Conservation (phyloP, 108 stramenopile genomes). For the Cyclotella kingstonii region DNA sequence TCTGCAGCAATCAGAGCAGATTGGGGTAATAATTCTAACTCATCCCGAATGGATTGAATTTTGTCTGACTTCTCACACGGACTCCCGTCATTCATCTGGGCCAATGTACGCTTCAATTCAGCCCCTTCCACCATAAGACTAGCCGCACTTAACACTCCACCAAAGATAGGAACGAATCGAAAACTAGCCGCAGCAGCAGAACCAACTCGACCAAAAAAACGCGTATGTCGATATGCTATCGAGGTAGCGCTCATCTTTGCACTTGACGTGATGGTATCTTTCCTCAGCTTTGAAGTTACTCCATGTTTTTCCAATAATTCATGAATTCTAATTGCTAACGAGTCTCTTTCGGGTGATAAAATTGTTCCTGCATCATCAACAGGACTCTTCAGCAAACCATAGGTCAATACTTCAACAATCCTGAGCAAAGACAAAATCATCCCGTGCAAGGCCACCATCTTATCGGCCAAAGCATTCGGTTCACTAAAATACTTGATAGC, state of each 20-base stretch:
- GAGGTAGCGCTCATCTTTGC: conserved; percentile 3
- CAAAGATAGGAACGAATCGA: conserved; percentile 33
- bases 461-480: conserved; percentile 62
- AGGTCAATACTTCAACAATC: conserved; percentile 57
- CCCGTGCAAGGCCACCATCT: conserved; percentile 63
- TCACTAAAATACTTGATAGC: conserved; percentile 59
- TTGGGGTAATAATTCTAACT: conserved; percentile 34
- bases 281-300: background rate
- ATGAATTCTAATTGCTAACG: conserved; percentile 17
- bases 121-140: conserved; percentile 33
- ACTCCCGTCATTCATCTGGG: conserved; percentile 37
- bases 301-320: conserved; percentile 24
- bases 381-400: conserved; percentile 43
- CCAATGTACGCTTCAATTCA: conserved; percentile 33
- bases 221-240: conserved; percentile 22
- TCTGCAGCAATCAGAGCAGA: conserved; percentile 36
- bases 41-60: conserved; percentile 19
- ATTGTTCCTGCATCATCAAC: background rate
- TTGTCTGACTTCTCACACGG: conserved; percentile 39
- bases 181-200: conserved; percentile 21
- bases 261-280: background rate
- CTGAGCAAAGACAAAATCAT: conserved; percentile 56
- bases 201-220: conserved; percentile 35
- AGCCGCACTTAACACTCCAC: conserved; percentile 37
- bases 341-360: background rate